phyloP scores from a whole-genome alignment of 108 stramenopile species.

The Pseudonitzschia delicatissima region DNA sequence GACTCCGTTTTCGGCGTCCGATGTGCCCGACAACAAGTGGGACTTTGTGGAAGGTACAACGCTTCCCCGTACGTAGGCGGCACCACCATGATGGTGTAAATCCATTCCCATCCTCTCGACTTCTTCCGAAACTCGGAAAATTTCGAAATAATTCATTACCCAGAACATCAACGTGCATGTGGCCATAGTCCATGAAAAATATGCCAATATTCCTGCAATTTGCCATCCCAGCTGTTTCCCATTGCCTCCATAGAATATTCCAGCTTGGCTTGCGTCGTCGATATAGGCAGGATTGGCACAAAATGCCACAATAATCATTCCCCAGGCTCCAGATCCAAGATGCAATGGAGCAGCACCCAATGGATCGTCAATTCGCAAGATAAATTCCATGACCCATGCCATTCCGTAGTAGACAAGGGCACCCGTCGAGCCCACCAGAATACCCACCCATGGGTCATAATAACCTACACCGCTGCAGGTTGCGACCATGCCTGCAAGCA shows the following conservation, averaged over 20 bases:
- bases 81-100: background rate
- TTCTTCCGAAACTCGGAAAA: background rate
- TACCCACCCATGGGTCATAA: too few species aligned
- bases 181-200: background rate
- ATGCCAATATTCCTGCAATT: background rate
- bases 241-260: background rate
- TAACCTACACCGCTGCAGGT: too few species aligned
- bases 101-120: background rate
- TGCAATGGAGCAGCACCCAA: background rate
- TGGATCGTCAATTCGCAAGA: background rate
- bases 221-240: background rate
- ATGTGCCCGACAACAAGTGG: too few species aligned
- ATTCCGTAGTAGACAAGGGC: background rate
- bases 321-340: background rate
- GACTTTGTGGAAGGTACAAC: too few species aligned
- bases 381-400: background rate
- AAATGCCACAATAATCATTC: background rate
- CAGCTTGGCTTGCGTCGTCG: background rate
- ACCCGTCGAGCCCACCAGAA: too few species aligned
- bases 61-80: background rate
- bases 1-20: too few species aligned
- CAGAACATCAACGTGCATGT: background rate
- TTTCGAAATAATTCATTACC: background rate
- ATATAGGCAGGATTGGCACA: background rate
- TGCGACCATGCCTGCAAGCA: slow-evolving; percentile 6